Percentiles rank a stretch among this genome's conserved stretches.
phyloP scores from a whole-genome alignment of 495 filamentous ascomycete species.

The Xanthoparmelia taractica region DNA sequence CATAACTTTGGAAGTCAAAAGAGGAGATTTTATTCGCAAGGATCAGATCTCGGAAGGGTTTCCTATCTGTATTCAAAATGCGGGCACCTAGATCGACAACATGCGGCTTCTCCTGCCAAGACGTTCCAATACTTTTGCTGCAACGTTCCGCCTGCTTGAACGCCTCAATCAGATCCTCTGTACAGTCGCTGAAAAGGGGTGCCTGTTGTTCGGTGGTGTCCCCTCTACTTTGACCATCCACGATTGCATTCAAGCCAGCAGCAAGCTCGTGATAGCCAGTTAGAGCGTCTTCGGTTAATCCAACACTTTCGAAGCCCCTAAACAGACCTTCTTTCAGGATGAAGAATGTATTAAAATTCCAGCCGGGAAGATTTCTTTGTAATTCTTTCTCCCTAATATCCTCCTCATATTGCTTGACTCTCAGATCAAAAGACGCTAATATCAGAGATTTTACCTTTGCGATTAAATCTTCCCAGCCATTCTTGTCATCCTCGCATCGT shows the following conservation, averaged over 20 bases:
- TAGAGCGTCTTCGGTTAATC: conserved; percentile 88
- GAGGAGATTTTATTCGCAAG: conserved; percentile 93
- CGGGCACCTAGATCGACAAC: conserved; percentile 36
- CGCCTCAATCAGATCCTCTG: conserved; percentile 58
- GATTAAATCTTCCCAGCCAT: conserved; percentile 74
- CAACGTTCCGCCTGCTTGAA: conserved; percentile 41
- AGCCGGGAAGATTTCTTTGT: conserved; percentile 81
- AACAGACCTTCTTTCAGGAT: conserved; percentile 93
- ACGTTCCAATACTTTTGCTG: conserved; percentile 1
- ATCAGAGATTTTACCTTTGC: conserved; percentile 82
- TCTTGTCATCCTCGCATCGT: conserved; percentile 51
- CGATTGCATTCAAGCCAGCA: conserved; percentile 70
- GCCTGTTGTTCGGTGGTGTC: conserved; percentile 52
- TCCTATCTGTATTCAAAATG: conserved; percentile 65
- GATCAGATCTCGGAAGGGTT: conserved; percentile 86
- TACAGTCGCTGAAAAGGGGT: conserved; percentile 57
- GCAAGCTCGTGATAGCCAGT: conserved; percentile 88
- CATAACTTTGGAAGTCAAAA: conserved; percentile 91
- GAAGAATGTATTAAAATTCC: conserved; percentile 99
- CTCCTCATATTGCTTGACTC: conserved; percentile 91
- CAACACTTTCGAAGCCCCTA: conserved; percentile 90
- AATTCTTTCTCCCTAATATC: conserved; percentile 91
- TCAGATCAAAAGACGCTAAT: conserved; percentile 78
- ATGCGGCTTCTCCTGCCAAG: conserved; percentile 22
- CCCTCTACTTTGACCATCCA: conserved; percentile 60